Base-by-base conservation (phyloP, 75 land plant genomes). In the Adiantum capillusveneris region DNA sequence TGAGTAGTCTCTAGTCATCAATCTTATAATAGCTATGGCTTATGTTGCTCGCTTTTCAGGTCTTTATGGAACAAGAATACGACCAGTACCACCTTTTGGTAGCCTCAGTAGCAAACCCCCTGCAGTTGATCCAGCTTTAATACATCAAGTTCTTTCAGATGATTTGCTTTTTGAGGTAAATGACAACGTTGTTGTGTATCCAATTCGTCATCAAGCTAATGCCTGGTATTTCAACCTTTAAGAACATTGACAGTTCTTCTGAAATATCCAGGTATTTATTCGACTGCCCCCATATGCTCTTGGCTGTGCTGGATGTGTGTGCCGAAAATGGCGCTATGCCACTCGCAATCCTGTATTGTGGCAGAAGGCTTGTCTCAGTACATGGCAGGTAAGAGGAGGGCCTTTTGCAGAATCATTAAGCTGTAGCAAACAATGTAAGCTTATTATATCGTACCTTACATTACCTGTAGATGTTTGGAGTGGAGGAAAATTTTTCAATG, bases 311-410 rank as follows among this genome's bases (percentile, higher is more conserved):
- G 74, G 84, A 34, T 93, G 98, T 79, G 98, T 93, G 37, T 93
- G 98, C 65, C 82, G 95, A 42, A 93, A 93, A 53, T 93, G 98
- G 98, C 81, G 78, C 20, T 88, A 88, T 71, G 76, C 90, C 1
- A 79, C 82, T 44, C 77, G 98, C 9, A 83, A 68, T 63, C 98
- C 98, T 16, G 63, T 55, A 22, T 75, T 93, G 42, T 93, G 98
- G 98, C 90, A 88, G 27, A 68, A 37, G 70, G 98, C 90, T 0
- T 93, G 98, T 71, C 59, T 93, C 29, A 93, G 81, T 71, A 77
- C 90, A n/a, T 93, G 98, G 98, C 98, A 88, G 95, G 98, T 79
- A 66, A 24, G 37, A 34, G 37, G 37, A 34, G 37, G 9, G 3
- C 7, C 9, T 34, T 34, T 5, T 34, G 37, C 9, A n/a, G n/a